These are phyloP conservation scores for Croton laevigatus DNA, from an alignment of 441 rosid species.

Conservation along the genomic window DNA sequence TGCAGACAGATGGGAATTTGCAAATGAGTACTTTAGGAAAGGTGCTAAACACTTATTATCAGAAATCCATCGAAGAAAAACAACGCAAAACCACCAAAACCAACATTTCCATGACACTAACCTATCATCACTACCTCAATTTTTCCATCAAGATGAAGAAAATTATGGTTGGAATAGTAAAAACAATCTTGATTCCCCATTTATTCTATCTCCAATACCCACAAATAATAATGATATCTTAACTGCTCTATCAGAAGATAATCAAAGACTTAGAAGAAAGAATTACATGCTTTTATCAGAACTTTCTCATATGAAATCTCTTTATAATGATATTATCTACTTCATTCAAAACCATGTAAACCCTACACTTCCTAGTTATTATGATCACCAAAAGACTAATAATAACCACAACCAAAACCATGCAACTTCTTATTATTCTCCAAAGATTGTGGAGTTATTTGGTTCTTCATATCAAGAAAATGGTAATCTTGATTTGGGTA, in stretches of 20 bases:
- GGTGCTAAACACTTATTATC: slow-evolving; percentile 82
- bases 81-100: slow-evolving; percentile 53
- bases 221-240: slow-evolving; percentile 26
- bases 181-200: slow-evolving; percentile 32
- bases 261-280: slow-evolving; percentile 62
- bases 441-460: slow-evolving; percentile 29
- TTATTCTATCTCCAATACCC: slow-evolving; percentile 28
- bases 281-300: slow-evolving; percentile 71
- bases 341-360: slow-evolving; percentile 83
- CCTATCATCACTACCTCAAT: slow-evolving; percentile 35
- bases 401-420: no score
- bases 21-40: slow-evolving; percentile 79
- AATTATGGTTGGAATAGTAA: slow-evolving; percentile 48
- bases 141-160: slow-evolving; percentile 35
- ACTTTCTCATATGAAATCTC: slow-evolving; percentile 74
- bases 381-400: slow-evolving; percentile 9
- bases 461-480: slow-evolving; percentile 14
- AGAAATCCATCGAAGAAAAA: slow-evolving; percentile 79
- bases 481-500: not conserved
- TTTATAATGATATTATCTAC: slow-evolving; percentile 79
- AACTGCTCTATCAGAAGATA: slow-evolving; percentile 62
- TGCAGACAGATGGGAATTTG: slow-evolving; percentile 95
- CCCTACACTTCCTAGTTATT: slow-evolving; percentile 41
- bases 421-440: not conserved
- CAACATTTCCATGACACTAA: slow-evolving; percentile 37